A percentile compares a stretch with the other conserved stretches of the same genome.
These are phyloP conservation scores for Peribolospora kevripleyi DNA, from an alignment of 768 basidiomycete genomes.

Conservation along the genomic window DNA sequence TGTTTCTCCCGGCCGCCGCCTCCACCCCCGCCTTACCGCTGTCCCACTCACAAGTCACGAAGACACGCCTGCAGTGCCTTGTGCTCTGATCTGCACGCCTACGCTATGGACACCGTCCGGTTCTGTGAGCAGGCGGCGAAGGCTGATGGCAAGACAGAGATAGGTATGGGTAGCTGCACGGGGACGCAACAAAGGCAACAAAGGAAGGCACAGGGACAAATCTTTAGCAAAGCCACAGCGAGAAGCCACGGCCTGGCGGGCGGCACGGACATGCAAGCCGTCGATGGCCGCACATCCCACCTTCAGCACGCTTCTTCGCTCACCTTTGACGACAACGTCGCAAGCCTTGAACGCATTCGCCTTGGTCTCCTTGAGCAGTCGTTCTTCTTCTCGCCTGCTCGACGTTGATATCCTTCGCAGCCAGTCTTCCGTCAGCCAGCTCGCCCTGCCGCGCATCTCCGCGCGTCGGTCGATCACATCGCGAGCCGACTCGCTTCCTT, in stretches of 20 bases:
- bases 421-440: too few relatives aligned
- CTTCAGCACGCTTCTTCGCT: background rate
- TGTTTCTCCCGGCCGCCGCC: too few relatives aligned
- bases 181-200: too few relatives aligned
- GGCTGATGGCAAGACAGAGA: conserved; percentile 24
- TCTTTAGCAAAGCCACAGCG: too few relatives aligned
- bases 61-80: conserved; percentile 53
- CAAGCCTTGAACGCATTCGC: conserved; percentile 55
- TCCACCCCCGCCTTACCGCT: too few relatives aligned
- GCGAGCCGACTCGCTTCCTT: too few relatives aligned
- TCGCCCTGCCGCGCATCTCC: too few relatives aligned
- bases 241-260: background rate
- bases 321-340: conserved; percentile 49
- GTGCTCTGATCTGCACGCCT: conserved; percentile 51
- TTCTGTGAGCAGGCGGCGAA: conserved; percentile 67
- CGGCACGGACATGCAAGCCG: background rate
- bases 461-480: too few relatives aligned
- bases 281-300: background rate
- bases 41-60: conserved; percentile 38
- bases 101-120: conserved; percentile 57
- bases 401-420: too few relatives aligned
- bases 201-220: too few relatives aligned
- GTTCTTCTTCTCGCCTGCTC: conserved; percentile 31
- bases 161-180: background rate
- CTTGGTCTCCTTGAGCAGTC: conserved; percentile 56